phyloP scores from a whole-genome alignment of 202 grass and related monocot species.

The Dendrocalamus latiflorus region DNA sequence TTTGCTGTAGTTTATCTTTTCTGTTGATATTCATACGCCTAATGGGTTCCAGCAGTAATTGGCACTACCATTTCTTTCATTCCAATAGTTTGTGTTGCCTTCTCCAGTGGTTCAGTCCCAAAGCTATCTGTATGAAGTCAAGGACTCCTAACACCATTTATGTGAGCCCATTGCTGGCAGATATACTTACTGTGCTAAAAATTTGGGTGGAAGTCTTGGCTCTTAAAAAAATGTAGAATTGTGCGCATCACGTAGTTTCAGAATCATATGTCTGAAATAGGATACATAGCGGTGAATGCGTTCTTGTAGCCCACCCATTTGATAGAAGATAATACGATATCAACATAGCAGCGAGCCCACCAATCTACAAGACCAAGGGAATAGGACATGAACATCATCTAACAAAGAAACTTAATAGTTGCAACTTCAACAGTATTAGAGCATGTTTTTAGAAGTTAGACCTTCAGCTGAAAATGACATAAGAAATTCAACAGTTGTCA shows the following conservation, averaged over 20 bases:
- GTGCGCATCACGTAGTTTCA: conserved; percentile 4
- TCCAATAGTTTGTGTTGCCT: too few species aligned
- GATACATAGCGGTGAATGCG: conserved; percentile 93
- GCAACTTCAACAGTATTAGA: background rate
- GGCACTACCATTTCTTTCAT: too few species aligned
- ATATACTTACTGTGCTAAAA: background rate
- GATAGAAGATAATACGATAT: conserved; percentile 87
- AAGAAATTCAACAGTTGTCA: conserved; percentile 1
- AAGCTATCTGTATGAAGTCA: too few species aligned
- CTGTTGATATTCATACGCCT: too few species aligned
- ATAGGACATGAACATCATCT: conserved; percentile 11
- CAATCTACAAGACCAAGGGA: conserved; percentile 57
- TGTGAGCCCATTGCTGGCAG: background rate
- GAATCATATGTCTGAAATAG: conserved; percentile 23
- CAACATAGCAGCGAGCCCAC: conserved; percentile 87
- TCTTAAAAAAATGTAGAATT: background rate
- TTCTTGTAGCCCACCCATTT: conserved; percentile 82
- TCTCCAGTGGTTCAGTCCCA: too few species aligned
- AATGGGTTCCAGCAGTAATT: too few species aligned
- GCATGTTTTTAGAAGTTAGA: background rate
- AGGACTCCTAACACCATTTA: too few species aligned
- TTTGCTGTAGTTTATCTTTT: too few species aligned
- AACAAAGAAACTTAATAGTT: background rate
- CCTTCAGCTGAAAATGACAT: background rate
- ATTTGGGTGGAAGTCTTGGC: background rate